Conservation (phyloP, 345 rosid genomes). For the Eucalyptus tenuipes region DNA sequence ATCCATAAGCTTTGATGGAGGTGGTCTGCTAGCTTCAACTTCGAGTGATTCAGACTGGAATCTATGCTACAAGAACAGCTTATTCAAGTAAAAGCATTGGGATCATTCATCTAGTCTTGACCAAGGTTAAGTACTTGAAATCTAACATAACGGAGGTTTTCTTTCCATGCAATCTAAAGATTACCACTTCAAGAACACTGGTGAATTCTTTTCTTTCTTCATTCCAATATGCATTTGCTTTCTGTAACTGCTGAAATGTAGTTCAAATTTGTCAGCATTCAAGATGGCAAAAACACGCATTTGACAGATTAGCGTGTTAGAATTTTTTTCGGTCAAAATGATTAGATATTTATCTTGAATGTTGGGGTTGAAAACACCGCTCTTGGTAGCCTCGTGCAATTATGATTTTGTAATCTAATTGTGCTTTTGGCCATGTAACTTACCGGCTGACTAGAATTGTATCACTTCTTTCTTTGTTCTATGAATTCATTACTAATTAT, state of each 20-base stretch:
- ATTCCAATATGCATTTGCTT: neutral
- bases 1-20: conserved; percentile 68
- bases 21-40: conserved; percentile 43
- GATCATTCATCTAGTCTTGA: neutral
- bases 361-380: neutral
- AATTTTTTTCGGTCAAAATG: neutral
- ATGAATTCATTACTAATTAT: no score
- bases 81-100: conserved; percentile 9
- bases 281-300: neutral
- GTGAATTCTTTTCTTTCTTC: neutral
- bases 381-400: neutral
- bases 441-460: neutral
- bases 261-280: neutral
- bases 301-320: neutral
- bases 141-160: neutral
- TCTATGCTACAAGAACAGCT: conserved; percentile 61
- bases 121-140: neutral
- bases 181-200: neutral
- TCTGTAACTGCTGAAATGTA: neutral
- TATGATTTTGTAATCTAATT: neutral
- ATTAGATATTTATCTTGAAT: neutral
- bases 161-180: neutral
- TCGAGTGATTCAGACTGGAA: conserved; percentile 73
- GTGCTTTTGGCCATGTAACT: neutral
- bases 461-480: neutral